Percentiles rank a stretch among this genome's conserved stretches.
Evolutionary conservation across 495 filamentous ascomycete species (phyloP).

Genomic region (Aspergillus mulundensis): DNA sequence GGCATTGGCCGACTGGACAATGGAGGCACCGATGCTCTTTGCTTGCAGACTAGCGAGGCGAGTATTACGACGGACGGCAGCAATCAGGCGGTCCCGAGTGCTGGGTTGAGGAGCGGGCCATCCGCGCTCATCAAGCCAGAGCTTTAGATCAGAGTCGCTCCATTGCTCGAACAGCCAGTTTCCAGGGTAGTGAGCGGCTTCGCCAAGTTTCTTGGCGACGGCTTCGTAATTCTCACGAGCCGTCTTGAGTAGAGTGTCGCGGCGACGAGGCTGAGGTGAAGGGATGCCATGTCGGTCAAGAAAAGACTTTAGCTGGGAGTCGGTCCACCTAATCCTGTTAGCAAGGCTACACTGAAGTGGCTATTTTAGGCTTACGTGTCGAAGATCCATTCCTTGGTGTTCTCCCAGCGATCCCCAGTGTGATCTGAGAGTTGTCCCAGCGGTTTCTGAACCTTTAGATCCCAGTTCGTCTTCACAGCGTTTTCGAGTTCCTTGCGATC

Average conservation of each 20-base stretch:
- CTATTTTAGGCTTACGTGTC: constrained; percentile 60
- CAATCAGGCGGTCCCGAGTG: constrained; percentile 82
- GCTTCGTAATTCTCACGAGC: constrained; percentile 78
- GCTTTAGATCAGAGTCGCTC: constrained; percentile 71
- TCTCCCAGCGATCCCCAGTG: constrained; percentile 61
- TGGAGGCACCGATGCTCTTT: constrained; percentile 55
- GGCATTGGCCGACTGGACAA: constrained; percentile 60
- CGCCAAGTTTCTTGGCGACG: constrained; percentile 75
- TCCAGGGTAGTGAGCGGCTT: constrained; percentile 82
- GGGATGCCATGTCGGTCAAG: constrained; percentile 84
- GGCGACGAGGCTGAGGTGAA: constrained; percentile 72
- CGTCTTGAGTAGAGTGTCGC: constrained; percentile 73
- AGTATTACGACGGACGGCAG: constrained; percentile 85
- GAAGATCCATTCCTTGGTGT: constrained; percentile 87
- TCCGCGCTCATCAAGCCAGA: constrained; percentile 87
- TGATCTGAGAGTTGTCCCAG: constrained; percentile 77
- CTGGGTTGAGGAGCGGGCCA: constrained; percentile 83
- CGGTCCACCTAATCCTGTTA: constrained; percentile 60
- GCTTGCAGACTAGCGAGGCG: constrained; percentile 66
- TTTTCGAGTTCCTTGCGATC: constrained; percentile 83
- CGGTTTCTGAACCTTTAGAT: constrained; percentile 58
- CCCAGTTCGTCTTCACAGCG: constrained; percentile 86
- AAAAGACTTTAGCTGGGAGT: constrained; percentile 87
- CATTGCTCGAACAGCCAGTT: constrained; percentile 92
- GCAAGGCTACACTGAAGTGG: neutral